Evolutionary conservation across 2,329 filamentous ascomycete species (phyloP).

Genomic region (Arthrobotrys pseudoclavata): DNA sequence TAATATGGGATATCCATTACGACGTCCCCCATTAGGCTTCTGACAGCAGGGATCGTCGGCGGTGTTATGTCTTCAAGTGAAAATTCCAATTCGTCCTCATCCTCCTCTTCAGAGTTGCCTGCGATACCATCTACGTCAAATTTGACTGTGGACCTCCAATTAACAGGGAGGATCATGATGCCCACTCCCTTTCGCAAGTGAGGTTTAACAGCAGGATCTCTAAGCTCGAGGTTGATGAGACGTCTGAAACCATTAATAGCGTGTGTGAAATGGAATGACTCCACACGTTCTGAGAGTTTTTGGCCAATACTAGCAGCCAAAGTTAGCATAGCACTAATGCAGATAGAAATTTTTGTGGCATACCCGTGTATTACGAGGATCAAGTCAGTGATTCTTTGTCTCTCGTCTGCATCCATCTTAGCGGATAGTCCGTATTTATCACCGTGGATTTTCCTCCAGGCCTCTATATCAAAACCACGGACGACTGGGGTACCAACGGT

Average conservation of each 20-base stretch:
- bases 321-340: background rate
- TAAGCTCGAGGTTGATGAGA: constrained; percentile 86
- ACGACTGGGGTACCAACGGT: constrained; percentile 89
- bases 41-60: constrained; percentile 88
- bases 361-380: constrained; percentile 88
- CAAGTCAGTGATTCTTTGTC: constrained; percentile 83
- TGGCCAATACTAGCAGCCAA: constrained; percentile 77
- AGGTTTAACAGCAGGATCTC: constrained; percentile 78
- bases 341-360: background rate
- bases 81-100: constrained; percentile 75
- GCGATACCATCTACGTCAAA: constrained; percentile 80
- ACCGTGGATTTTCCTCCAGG: constrained; percentile 79
- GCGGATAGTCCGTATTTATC: constrained; percentile 63
- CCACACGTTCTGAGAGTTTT: constrained; percentile 92
- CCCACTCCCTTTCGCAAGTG: constrained; percentile 80
- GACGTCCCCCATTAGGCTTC: constrained; percentile 93
- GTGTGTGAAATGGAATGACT: constrained; percentile 97
- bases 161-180: constrained; percentile 93
- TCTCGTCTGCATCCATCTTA: constrained; percentile 68
- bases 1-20: constrained; percentile 99
- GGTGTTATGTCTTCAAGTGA: constrained; percentile 91
- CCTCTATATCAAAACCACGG: constrained; percentile 83
- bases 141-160: constrained; percentile 90
- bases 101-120: constrained; percentile 70
- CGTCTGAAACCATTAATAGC: constrained; percentile 91